Evolutionary conservation across 345 rosid genomes (phyloP), one percentile per base, ranked within the genome.

Genomic region (Euphorbia peplus): DNA sequence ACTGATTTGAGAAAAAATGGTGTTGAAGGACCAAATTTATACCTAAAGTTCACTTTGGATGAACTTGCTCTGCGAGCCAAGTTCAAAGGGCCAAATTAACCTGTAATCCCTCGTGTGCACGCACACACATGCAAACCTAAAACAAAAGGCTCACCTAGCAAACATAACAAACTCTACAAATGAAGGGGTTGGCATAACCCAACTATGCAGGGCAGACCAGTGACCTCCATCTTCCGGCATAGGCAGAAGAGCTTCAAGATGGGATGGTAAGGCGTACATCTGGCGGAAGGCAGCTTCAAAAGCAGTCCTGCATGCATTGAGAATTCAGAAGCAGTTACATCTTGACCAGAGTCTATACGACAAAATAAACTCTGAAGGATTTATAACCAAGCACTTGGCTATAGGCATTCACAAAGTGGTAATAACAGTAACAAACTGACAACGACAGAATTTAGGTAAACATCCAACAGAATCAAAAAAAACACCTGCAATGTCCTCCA

Each of bases 141-240:
- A 28, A 46, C 11, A 11, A 3, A 28, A 55, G 24, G 53, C 62
- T 76, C 82, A 87, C 99, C 96, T 74, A 58, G 99, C 83, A 78
- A 95, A 95, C 96, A 88, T 91, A 53, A 88, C 66, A 73, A 88
- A 95, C 81, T 95, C 98, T 59, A 95, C 81, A 78, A 91, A 91
- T 64, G 96, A 91, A 68, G 96, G 85, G 52, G 99, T 95, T 69
- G 95, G 99, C 98, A 95, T 91, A 78, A 88, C 95, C 99, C 99
- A 95, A 69, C 95, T 81, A 76, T 95, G 95, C 70, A 91, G 84
- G 64, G 92, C 76, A 70, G 97, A 95, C 99, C 99, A 95, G 75
- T 81, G 80, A 67, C 90, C 86, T 70, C 90, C 91, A 82, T 89
- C 99, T 73, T 80, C 87, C 26, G 97, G 97, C 99, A 91, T 95